phyloP scores from a whole-genome alignment of 108 stramenopile species.

The Cyclotella kingstonii region DNA sequence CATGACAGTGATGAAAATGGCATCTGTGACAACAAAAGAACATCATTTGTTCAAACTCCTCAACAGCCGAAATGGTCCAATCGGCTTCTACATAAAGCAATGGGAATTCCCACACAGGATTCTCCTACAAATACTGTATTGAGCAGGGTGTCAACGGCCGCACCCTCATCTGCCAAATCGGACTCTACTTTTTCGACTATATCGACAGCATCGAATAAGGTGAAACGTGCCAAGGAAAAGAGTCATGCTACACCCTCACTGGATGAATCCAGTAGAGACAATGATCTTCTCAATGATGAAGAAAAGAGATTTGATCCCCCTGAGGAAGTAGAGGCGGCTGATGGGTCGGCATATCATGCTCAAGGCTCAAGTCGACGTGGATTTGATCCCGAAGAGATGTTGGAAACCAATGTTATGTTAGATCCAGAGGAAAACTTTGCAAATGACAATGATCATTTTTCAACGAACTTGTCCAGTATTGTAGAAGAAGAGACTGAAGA shows the following conservation, averaged over 20 bases:
- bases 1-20: constrained; percentile 10
- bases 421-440: constrained; percentile 7
- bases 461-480: no score
- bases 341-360: no score
- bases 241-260: not conserved
- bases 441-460: constrained; percentile 12
- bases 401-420: not conserved
- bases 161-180: constrained; percentile 9
- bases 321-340: constrained; percentile 16
- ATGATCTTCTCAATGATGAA: not conserved
- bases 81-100: constrained; percentile 28
- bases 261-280: not conserved
- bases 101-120: constrained; percentile 30
- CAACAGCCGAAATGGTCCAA: constrained; percentile 18
- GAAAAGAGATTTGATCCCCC: constrained; percentile 28
- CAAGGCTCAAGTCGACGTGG: constrained; percentile 6
- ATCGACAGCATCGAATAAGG: constrained; percentile 5
- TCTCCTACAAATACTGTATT: constrained; percentile 16
- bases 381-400: constrained; percentile 29
- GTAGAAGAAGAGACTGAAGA: constrained; percentile 3
- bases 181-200: not conserved
- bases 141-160: constrained; percentile 25
- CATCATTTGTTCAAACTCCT: constrained; percentile 7
- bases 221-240: not conserved
- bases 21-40: not conserved